Percentiles rank a stretch among this genome's conserved stretches.
These are phyloP conservation scores for Fusarium citri DNA, from an alignment of 2,329 filamentous ascomycete species.

Conservation along the genomic window DNA sequence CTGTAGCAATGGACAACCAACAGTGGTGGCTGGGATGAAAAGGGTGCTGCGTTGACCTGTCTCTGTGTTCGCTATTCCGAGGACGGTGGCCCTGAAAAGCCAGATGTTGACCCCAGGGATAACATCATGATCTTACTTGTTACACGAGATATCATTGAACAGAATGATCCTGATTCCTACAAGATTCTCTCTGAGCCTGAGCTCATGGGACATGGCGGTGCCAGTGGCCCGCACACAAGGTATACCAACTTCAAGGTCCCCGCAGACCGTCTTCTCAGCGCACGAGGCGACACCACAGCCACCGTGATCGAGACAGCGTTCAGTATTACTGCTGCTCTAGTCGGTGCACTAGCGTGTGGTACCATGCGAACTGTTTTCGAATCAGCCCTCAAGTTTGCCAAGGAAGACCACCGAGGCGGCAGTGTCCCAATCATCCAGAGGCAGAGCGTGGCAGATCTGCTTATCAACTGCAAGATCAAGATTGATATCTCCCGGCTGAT, in stretches of 20 bases:
- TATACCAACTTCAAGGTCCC: constrained; percentile 13
- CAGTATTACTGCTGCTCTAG: constrained; percentile 6
- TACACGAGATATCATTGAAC: background rate
- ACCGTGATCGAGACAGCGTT: background rate
- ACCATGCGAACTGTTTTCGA: constrained; percentile 7
- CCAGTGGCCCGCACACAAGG: constrained; percentile 11
- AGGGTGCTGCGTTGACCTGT: constrained; percentile 13
- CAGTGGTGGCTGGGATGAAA: constrained; percentile 9
- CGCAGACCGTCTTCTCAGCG: background rate
- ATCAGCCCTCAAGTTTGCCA: constrained; percentile 3
- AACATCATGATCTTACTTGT: background rate
- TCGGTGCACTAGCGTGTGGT: constrained; percentile 7
- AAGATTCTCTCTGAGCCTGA: background rate
- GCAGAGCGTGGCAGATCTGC: constrained; percentile 17
- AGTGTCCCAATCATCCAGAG: constrained; percentile 4
- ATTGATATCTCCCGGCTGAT: background rate
- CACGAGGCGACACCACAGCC: background rate
- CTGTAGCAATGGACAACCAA: constrained; percentile 3
- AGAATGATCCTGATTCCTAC: background rate
- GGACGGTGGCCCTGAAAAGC: constrained; percentile 3
- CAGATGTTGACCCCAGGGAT: background rate
- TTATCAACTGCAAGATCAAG: constrained; percentile 16
- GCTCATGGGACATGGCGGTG: constrained; percentile 1
- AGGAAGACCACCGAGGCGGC: constrained; percentile 1
- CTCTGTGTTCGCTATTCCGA: constrained; percentile 6